Evolutionary conservation across 345 rosid genomes (phyloP).

Genomic region (Eucalyptus erythrocorys): DNA sequence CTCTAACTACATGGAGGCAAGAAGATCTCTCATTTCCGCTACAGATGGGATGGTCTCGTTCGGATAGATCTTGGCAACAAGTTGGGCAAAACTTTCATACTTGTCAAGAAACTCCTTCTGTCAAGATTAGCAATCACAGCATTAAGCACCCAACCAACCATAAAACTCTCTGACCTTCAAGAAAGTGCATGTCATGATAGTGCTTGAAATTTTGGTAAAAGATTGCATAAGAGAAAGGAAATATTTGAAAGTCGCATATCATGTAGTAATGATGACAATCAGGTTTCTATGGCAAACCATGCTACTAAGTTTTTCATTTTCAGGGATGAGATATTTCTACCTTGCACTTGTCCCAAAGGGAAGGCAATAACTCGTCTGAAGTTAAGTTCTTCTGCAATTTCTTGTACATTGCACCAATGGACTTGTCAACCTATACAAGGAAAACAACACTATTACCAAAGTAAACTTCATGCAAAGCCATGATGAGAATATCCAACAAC

Average conservation of each 20-base stretch:
- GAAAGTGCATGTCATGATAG: background rate
- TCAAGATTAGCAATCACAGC: background rate
- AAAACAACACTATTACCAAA: background rate
- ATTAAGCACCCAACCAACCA: background rate
- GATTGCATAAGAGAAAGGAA: background rate
- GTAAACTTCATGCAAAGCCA: background rate
- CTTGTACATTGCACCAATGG: slow-evolving; percentile 81
- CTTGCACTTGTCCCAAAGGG: slow-evolving; percentile 99
- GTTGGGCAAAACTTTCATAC: slow-evolving; percentile 70
- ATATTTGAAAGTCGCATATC: background rate
- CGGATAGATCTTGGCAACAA: slow-evolving; percentile 83
- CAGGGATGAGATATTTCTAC: slow-evolving; percentile 11
- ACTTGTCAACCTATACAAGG: slow-evolving; percentile 63
- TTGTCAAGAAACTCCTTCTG: background rate
- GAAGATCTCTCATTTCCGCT: slow-evolving; percentile 67
- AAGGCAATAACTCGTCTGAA: slow-evolving; percentile 87
- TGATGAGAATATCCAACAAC: background rate
- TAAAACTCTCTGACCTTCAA: background rate
- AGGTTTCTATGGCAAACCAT: background rate
- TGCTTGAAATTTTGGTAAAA: background rate
- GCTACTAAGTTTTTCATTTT: background rate
- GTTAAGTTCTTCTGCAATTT: slow-evolving; percentile 92
- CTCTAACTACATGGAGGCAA: slow-evolving; percentile 59
- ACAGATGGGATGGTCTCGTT: slow-evolving; percentile 62
- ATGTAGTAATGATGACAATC: background rate